Percentiles rank a stretch among this genome's conserved stretches.
phyloP scores from a whole-genome alignment of 75 land plant genomes.

The Larix kaempferi region DNA sequence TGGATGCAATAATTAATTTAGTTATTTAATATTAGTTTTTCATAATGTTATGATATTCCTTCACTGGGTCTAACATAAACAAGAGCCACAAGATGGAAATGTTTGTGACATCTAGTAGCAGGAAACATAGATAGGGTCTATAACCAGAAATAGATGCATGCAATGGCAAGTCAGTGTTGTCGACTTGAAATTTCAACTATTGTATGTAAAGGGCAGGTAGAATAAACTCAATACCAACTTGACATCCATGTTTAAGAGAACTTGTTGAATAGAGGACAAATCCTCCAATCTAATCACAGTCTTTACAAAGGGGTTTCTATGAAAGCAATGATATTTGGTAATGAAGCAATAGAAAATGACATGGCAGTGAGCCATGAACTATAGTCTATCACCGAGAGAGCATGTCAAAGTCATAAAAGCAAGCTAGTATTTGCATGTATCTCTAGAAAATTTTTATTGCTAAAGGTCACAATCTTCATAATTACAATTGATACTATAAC shows the following conservation, averaged over 20 bases:
- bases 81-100: too few relatives aligned
- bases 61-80: too few relatives aligned
- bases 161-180: too few relatives aligned
- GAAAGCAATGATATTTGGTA: neutral
- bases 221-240: neutral
- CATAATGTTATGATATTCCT: too few relatives aligned
- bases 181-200: neutral
- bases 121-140: too few relatives aligned
- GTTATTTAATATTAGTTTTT: too few relatives aligned
- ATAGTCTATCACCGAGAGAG: neutral
- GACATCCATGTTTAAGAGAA: neutral
- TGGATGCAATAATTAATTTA: too few relatives aligned
- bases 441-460: neutral
- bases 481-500: neutral
- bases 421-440: neutral
- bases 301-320: neutral
- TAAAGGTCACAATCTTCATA: neutral
- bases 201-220: neutral
- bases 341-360: neutral
- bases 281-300: neutral
- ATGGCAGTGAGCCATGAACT: neutral
- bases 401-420: too few relatives aligned
- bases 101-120: too few relatives aligned
- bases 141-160: neutral
- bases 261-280: too few relatives aligned